Conservation (phyloP, 441 rosid species). For the Erysimum pusillum region DNA sequence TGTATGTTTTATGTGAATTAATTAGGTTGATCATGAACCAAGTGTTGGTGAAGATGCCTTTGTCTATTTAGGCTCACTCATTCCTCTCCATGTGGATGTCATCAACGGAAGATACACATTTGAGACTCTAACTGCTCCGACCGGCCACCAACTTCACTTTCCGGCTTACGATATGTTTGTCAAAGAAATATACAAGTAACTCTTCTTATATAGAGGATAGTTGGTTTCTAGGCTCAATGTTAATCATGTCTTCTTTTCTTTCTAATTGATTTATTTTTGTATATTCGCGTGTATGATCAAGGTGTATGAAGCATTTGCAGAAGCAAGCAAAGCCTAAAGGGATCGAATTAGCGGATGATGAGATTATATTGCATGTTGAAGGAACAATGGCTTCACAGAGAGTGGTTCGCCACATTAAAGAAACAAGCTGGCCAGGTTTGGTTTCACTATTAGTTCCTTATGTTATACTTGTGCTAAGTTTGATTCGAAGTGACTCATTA, state of each 20-base stretch:
- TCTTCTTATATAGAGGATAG: background rate
- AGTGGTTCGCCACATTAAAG: slow-evolving; percentile 86
- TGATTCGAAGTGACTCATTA: background rate
- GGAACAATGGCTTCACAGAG: slow-evolving; percentile 89
- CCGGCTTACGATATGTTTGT: slow-evolving; percentile 87
- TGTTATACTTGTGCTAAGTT: background rate
- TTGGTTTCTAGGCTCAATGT: background rate
- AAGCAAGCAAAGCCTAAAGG: slow-evolving; percentile 80
- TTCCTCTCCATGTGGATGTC: slow-evolving; percentile 77
- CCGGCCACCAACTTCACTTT: slow-evolving; percentile 70
- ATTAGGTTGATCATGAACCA: slow-evolving; percentile 75
- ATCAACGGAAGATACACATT: slow-evolving; percentile 82
- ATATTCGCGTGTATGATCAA: slow-evolving; percentile 18
- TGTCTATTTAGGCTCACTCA: slow-evolving; percentile 77
- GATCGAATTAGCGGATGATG: slow-evolving; percentile 80
- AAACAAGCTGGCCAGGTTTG: slow-evolving; percentile 95
- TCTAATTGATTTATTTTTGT: background rate
- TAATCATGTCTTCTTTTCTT: background rate
- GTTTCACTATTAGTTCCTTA: background rate
- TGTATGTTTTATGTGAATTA: background rate
- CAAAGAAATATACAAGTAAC: slow-evolving; percentile 79
- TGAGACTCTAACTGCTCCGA: slow-evolving; percentile 86
- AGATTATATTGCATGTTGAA: slow-evolving; percentile 89
- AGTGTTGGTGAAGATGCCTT: slow-evolving; percentile 88
- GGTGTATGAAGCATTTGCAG: slow-evolving; percentile 81